Percentiles rank a stretch among this genome's conserved stretches.
These are phyloP conservation scores for Annulohypoxylon stygium DNA, from an alignment of 495 filamentous ascomycete species.

Conservation along the genomic window DNA sequence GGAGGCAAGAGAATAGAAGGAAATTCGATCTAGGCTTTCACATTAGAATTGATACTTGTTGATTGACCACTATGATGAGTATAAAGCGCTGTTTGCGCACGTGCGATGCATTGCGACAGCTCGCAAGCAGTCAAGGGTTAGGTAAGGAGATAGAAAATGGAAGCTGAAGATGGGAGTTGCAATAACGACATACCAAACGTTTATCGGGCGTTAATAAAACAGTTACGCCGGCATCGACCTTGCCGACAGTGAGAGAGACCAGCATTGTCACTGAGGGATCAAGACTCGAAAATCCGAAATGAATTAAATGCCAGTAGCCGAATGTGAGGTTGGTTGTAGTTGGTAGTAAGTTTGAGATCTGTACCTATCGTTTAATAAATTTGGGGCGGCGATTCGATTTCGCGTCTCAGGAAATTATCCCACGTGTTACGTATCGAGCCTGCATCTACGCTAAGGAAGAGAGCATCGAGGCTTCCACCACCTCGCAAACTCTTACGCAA, in stretches of 20 bases:
- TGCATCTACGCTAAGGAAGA: neutral
- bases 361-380: conserved; percentile 27
- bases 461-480: conserved; percentile 3
- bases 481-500: conserved; percentile 14
- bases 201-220: conserved; percentile 98
- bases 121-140: neutral
- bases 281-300: conserved; percentile 3
- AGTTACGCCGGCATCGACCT: conserved; percentile 98
- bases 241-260: conserved; percentile 97
- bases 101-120: conserved; percentile 39
- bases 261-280: conserved; percentile 72
- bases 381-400: conserved; percentile 34
- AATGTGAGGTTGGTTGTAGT: conserved; percentile 23
- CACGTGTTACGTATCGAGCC: conserved; percentile 24
- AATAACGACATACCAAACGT: conserved; percentile 77
- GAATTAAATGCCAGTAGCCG: conserved; percentile 12
- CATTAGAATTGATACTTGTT: conserved; percentile 21
- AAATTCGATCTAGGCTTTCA: conserved; percentile 89
- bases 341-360: conserved; percentile 15
- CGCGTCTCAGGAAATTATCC: conserved; percentile 35
- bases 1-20: conserved; percentile 96
- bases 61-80: conserved; percentile 11
- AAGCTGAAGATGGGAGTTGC: neutral
- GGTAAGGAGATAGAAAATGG: neutral
- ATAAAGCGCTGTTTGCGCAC: conserved; percentile 17